A percentile compares a stretch with the other conserved stretches of the same genome.
Conservation (phyloP, 306 rosid species). For the Mimosa pudica region DNA sequence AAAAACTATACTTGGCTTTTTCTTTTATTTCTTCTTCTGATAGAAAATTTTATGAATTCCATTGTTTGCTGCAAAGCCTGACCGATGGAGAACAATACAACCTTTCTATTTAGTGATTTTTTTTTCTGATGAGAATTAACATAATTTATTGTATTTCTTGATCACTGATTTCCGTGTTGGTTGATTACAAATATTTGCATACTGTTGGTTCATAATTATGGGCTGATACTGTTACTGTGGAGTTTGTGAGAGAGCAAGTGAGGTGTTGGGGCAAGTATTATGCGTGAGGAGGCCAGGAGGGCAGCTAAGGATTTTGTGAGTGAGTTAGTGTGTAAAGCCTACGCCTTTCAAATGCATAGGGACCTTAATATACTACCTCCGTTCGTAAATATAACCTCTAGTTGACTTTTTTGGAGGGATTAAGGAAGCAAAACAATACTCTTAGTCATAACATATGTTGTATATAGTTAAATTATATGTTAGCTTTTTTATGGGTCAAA, state of each 20-base stretch:
- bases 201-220: neutral
- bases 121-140: neutral
- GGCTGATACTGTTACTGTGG: neutral
- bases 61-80: slow-evolving; percentile 29
- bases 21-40: neutral
- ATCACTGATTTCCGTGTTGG: slow-evolving; percentile 25
- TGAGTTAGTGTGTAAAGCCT: neutral
- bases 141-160: slow-evolving; percentile 5
- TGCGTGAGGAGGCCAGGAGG: neutral
- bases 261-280: neutral
- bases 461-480: too few relatives aligned
- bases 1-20: neutral
- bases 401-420: too few relatives aligned
- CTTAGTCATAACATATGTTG: too few relatives aligned
- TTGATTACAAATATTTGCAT: slow-evolving; percentile 28
- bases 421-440: too few relatives aligned
- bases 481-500: too few relatives aligned
- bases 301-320: neutral
- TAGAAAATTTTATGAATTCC: slow-evolving; percentile 13
- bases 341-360: neutral
- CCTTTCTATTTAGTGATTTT: slow-evolving; percentile 5
- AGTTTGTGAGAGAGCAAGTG: neutral
- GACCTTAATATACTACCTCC: neutral
- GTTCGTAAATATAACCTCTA: too few relatives aligned
- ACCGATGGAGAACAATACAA: slow-evolving; percentile 14